A percentile compares a stretch with the other conserved stretches of the same genome.
These are phyloP conservation scores for Macrocybe gigantea DNA, from an alignment of 768 basidiomycete genomes.

Conservation along the genomic window DNA sequence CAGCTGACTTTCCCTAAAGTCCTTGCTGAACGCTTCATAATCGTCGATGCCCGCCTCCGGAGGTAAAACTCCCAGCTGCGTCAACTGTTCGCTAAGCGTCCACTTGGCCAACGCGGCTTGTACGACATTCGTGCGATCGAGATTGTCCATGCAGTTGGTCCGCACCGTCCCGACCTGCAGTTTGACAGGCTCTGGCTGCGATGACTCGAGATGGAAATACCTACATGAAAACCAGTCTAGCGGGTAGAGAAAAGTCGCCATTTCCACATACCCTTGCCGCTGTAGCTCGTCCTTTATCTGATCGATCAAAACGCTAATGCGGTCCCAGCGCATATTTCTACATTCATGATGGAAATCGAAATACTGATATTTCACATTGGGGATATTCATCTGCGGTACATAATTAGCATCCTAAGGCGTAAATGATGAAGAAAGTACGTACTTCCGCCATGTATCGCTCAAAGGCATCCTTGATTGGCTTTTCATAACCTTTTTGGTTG, in stretches of 20 bases:
- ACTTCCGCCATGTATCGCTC: conserved; percentile 72
- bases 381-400: conserved; percentile 47
- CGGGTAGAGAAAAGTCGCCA: neutral
- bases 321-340: conserved; percentile 91
- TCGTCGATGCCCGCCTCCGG: conserved; percentile 73
- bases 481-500: conserved; percentile 90
- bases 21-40: conserved; percentile 69
- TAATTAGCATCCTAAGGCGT: conserved; percentile 2
- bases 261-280: conserved; percentile 53
- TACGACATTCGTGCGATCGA: conserved; percentile 96
- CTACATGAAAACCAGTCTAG: conserved; percentile 27
- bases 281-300: conserved; percentile 64
- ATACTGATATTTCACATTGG: conserved; percentile 81
- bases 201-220: conserved; percentile 69
- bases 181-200: conserved; percentile 38
- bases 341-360: conserved; percentile 98
- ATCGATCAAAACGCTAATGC: conserved; percentile 79
- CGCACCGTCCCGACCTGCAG: conserved; percentile 76
- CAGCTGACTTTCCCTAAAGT: conserved; percentile 82
- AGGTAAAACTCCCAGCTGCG: conserved; percentile 63
- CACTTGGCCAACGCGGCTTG: conserved; percentile 89
- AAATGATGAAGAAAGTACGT: conserved; percentile 8
- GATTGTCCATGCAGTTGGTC: conserved; percentile 97
- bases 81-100: conserved; percentile 75
- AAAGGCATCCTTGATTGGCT: conserved; percentile 92